phyloP scores from a whole-genome alignment of 305 asterid species.

The Rubia tinctorum region DNA sequence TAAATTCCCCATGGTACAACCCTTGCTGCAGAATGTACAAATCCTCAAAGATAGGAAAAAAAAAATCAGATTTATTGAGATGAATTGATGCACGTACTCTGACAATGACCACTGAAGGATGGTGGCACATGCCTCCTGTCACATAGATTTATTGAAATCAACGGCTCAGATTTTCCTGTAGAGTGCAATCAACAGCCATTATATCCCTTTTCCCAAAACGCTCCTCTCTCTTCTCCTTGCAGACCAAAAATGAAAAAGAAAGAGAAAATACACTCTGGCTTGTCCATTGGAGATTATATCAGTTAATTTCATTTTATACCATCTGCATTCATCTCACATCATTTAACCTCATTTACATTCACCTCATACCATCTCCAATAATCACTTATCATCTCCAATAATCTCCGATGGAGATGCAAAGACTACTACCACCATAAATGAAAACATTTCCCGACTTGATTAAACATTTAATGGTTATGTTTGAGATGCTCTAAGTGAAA shows the following conservation, averaged over 20 bases:
- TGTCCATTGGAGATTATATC: too few relatives aligned
- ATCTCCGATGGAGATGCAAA: too few relatives aligned
- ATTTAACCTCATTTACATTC: too few relatives aligned
- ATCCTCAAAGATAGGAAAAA: neutral
- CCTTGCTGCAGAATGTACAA: neutral
- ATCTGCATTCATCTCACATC: too few relatives aligned
- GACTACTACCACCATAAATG: too few relatives aligned
- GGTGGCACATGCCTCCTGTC: constrained; percentile 57
- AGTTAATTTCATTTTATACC: too few relatives aligned
- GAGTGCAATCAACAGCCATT: constrained; percentile 24
- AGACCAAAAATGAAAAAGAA: constrained; percentile 8
- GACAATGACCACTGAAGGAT: constrained; percentile 60
- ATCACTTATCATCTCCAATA: too few relatives aligned
- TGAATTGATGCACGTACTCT: constrained; percentile 43
- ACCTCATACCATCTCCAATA: too few relatives aligned
- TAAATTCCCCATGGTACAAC: neutral
- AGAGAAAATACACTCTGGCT: neutral
- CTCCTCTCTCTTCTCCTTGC: constrained; percentile 23
- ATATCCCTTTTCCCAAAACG: constrained; percentile 16
- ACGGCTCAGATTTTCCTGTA: constrained; percentile 29
- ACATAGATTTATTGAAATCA: constrained; percentile 22
- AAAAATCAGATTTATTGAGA: neutral
- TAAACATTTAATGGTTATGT: too few relatives aligned
- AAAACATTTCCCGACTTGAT: too few relatives aligned
- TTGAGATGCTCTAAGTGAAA: too few relatives aligned